Percentiles rank a stretch among this genome's conserved stretches.
phyloP scores from a whole-genome alignment of 108 stramenopile species.

The Skeletonema tropicum region DNA sequence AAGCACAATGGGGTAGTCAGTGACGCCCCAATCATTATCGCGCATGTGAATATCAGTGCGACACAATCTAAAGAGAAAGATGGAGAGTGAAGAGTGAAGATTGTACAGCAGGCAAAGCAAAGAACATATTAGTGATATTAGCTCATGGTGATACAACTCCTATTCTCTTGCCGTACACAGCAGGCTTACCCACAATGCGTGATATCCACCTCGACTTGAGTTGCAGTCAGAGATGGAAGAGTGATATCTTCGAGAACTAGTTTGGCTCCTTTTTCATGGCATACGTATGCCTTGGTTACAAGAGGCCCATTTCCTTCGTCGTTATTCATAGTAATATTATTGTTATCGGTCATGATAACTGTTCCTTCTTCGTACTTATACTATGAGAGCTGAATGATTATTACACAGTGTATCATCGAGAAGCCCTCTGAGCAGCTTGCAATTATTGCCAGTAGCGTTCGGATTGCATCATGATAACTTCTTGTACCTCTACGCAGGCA shows the following conservation, averaged over 20 bases:
- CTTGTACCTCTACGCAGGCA: too few relatives aligned
- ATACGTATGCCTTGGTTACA: constrained; percentile 28
- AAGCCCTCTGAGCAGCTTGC: too few relatives aligned
- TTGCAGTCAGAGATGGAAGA: constrained; percentile 22
- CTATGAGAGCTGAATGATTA: too few relatives aligned
- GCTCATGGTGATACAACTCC: neutral
- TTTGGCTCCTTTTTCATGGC: constrained; percentile 22
- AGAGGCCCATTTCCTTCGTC: constrained; percentile 17
- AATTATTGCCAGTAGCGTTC: too few relatives aligned
- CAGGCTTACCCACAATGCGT: constrained; percentile 13
- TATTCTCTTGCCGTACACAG: neutral
- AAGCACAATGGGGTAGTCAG: constrained; percentile 32
- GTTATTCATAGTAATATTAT: too few relatives aligned
- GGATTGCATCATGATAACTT: too few relatives aligned
- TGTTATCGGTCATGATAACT: too few relatives aligned
- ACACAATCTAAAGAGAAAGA: constrained; percentile 11
- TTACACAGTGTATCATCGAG: too few relatives aligned
- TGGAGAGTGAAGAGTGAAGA: neutral
- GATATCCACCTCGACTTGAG: constrained; percentile 29
- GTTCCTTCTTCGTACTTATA: too few relatives aligned
- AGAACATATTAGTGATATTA: neutral
- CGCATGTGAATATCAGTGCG: constrained; percentile 39
- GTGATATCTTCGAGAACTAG: constrained; percentile 22
- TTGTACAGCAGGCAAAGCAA: neutral
- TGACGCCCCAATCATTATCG: constrained; percentile 35